A percentile compares a stretch with the other conserved stretches of the same genome.
These are phyloP conservation scores for carrot (Daucus carota) DNA, from an alignment of 129 eudicot species.

Conservation along the genomic window DNA sequence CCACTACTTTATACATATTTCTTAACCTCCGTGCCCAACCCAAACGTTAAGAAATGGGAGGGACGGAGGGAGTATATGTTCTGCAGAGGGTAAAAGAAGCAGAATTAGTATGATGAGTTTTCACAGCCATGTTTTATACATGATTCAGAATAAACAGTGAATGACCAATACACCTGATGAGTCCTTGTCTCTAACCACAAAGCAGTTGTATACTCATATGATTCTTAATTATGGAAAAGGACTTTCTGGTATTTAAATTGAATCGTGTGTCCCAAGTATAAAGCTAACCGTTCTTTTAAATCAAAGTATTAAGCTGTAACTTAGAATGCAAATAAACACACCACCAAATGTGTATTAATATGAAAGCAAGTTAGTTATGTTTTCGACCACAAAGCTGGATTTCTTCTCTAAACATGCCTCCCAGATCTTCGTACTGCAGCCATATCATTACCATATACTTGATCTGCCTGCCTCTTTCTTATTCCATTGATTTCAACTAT, in stretches of 20 bases:
- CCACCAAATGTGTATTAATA: conserved; percentile 6
- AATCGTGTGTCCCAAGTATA: neutral
- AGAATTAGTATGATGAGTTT: too few species aligned
- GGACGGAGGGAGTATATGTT: too few species aligned
- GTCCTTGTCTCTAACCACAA: neutral
- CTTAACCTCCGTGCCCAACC: too few species aligned
- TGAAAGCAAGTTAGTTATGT: neutral
- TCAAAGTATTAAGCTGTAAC: conserved; percentile 12
- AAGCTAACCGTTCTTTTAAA: neutral
- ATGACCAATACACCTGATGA: neutral
- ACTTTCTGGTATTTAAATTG: neutral
- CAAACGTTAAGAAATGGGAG: too few species aligned
- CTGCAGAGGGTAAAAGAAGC: too few species aligned
- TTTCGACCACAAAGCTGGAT: neutral
- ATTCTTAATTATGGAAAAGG: neutral
- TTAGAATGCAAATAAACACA: conserved; percentile 14
- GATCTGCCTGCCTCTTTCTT: conserved; percentile 25
- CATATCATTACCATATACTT: conserved; percentile 18
- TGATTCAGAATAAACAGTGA: too few species aligned
- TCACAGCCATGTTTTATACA: too few species aligned
- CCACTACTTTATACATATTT: too few species aligned
- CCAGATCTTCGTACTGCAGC: neutral
- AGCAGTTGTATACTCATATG: neutral
- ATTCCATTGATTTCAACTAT: conserved; percentile 49
- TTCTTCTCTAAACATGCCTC: conserved; percentile 8